Evolutionary conservation across 306 rosid species (phyloP), one percentile per base, ranked within the genome.

Genomic region (Gynostemma pentaphyllum): DNA sequence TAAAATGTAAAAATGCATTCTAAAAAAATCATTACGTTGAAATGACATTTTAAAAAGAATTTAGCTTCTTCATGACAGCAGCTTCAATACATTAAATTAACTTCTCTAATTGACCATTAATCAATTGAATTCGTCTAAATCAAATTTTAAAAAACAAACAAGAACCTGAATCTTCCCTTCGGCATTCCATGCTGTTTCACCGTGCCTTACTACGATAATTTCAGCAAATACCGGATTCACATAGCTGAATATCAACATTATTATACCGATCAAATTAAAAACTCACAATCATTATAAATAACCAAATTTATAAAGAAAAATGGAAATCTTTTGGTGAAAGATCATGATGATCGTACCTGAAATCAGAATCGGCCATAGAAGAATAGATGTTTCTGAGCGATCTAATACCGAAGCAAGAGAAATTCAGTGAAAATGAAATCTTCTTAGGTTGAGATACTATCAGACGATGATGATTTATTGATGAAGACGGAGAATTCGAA

Each of bases 161-260:
- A 57, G 14, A 29, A 91, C 98, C 95, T 92, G 98, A 66, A 85
- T 72, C 76, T 83, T 84, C 45, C 85, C 75, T 47, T 81, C 82
- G 49, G 75, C 80, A 72, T 92, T 92, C 98, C 98, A 92, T 26
- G 75, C 81, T 21, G 98, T 92, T 79, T 92, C 88, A 39, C 98
- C 98, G 34, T 92, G 98, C 59, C 96, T 95, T 7, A 92, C 77
- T 5, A 86, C 92, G 39, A 86, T 45, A 61, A 92, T 86, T 77
- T 92, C 98, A 8, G 92, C 84, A 71, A 70, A 80, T 27, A 78
- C 74, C 12, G 74, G 72, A 75, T 52, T 70, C 22, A 71, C 36
- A 55, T 57, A 40, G 75, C 95, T 86, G 67, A 42, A 70, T 15
- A 45, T 61, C 28, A 66, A 21, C 47, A 69, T 36, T 56, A 36